A percentile compares a stretch with the other conserved stretches of the same genome.
Evolutionary conservation across 768 basidiomycete species (phyloP).

Genomic region (Xanthoconium stramineum): DNA sequence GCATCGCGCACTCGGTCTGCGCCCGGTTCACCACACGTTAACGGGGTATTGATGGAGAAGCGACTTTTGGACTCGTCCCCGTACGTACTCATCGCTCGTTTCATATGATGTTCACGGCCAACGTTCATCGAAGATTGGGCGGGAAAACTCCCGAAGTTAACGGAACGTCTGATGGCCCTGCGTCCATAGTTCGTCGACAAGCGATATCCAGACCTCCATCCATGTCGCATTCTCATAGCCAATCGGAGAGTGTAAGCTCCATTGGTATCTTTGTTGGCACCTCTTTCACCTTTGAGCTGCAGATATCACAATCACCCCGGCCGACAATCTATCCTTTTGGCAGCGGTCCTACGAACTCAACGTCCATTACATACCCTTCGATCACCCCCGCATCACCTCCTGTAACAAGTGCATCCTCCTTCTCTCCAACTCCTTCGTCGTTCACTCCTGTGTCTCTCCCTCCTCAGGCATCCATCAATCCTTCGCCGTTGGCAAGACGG

Average conservation of each 20-base stretch:
- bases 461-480: constrained; percentile 83
- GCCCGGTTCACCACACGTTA: constrained; percentile 6
- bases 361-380: constrained; percentile 53
- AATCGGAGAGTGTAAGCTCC: constrained; percentile 47
- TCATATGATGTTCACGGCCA: constrained; percentile 9
- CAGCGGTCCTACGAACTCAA: constrained; percentile 36
- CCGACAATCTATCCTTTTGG: constrained; percentile 34
- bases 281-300: constrained; percentile 10
- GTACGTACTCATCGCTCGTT: constrained; percentile 17
- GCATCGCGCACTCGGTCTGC: constrained; percentile 12
- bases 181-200: constrained; percentile 35
- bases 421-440: constrained; percentile 36
- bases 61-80: constrained; percentile 15
- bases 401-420: constrained; percentile 36
- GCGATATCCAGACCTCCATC: constrained; percentile 42
- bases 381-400: constrained; percentile 40
- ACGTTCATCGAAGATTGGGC: constrained; percentile 13
- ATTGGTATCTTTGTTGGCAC: constrained; percentile 5
- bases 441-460: constrained; percentile 56
- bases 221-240: constrained; percentile 45
- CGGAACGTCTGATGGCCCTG: constrained; percentile 11
- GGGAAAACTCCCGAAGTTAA: constrained; percentile 15
- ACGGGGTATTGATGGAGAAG: constrained; percentile 19
- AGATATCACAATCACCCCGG: constrained; percentile 37
- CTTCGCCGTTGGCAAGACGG: constrained; percentile 68